Base-by-base conservation (phyloP, 2,329 filamentous ascomycete genomes). In the Aspergillus quadricinctus region DNA sequence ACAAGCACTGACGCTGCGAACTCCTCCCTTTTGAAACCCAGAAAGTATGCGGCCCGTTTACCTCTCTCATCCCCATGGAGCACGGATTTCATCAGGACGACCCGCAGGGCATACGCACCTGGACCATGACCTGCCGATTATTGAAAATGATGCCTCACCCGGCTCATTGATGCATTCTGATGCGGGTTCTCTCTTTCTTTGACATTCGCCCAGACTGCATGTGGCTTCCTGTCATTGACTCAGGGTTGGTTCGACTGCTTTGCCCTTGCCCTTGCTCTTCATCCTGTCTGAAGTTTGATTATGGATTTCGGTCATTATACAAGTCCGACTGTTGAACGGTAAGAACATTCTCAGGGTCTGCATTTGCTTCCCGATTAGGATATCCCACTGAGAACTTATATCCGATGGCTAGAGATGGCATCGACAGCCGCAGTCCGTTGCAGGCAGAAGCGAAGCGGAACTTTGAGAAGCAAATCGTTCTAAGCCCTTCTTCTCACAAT, bases 131-230 rank as follows among this genome's bases (percentile, higher is more conserved):
- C 54, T 27, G 53, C 57, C 55, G 57, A 50, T 61, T 56, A 63
- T 66, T 66, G 59, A 64, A 66, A 65, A 62, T 63, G 63, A 65
- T 55, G 61, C 59, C 61, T 64, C 60, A 63, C 58, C 63, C 61
- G 45, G 49, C 52, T 43, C 49, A 28, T 59, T 41, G 50, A 48
- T 19, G 37, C 35, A 56, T 52, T 37, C 31, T 6, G 14, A 37
- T 37, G 31, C 31, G 31, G 14, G 11, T 37, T 54, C 23, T 56
- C 50, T 55, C 43, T 31, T 56, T 57, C 37, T 50, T 43, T 23
- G 43, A 53, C 37, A 52, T 54, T 43, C 57, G 45, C 46, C 46
- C 55, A 51, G 31, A 43, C 50, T 37, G 35, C 46, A 28, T 49
- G n/a, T 52, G n/a, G 28, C 14, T 31, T 29, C 27, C 41, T 55